Conservation (phyloP, 352 stramenopile genomes). For the Pythium sp. region DNA sequence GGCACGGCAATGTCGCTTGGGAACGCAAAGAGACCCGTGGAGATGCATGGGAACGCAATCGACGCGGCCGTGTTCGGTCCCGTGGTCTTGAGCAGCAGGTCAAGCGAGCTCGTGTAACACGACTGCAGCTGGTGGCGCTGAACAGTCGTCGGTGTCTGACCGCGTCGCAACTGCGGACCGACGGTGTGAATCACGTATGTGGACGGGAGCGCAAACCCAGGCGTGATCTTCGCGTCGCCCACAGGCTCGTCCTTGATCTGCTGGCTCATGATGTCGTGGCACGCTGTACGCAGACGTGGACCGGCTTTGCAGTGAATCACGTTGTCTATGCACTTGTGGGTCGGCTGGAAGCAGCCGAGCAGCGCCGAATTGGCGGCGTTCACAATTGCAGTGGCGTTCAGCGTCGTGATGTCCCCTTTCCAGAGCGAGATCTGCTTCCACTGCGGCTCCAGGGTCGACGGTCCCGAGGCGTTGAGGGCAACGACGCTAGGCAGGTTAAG, state of each 20-base stretch:
- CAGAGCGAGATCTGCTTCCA: constrained; percentile 48
- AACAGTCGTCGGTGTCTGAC: constrained; percentile 17
- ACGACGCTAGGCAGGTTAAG: constrained; percentile 16
- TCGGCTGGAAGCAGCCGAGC: constrained; percentile 69
- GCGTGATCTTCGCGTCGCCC: constrained; percentile 54
- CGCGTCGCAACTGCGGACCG: constrained; percentile 46
- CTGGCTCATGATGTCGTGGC: constrained; percentile 40
- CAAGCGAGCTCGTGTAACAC: constrained; percentile 52
- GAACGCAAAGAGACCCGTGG: constrained; percentile 67
- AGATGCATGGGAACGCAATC: constrained; percentile 68
- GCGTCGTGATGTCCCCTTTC: constrained; percentile 66
- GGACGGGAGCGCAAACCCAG: constrained; percentile 45
- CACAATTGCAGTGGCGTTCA: constrained; percentile 57
- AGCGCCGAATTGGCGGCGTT: constrained; percentile 66
- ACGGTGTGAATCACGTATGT: constrained; percentile 63
- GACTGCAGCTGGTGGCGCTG: constrained; percentile 35
- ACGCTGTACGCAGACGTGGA: constrained; percentile 51
- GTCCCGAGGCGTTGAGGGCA: background rate
- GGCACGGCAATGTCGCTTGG: constrained; percentile 46
- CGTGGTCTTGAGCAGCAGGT: constrained; percentile 40
- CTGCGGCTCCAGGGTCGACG: background rate
- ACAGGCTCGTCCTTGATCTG: constrained; percentile 39
- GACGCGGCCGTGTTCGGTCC: background rate
- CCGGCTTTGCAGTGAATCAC: constrained; percentile 65
- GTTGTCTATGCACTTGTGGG: constrained; percentile 74